Conservation (phyloP, 257 asterid genomes). For the Lavandula angustifolia region DNA sequence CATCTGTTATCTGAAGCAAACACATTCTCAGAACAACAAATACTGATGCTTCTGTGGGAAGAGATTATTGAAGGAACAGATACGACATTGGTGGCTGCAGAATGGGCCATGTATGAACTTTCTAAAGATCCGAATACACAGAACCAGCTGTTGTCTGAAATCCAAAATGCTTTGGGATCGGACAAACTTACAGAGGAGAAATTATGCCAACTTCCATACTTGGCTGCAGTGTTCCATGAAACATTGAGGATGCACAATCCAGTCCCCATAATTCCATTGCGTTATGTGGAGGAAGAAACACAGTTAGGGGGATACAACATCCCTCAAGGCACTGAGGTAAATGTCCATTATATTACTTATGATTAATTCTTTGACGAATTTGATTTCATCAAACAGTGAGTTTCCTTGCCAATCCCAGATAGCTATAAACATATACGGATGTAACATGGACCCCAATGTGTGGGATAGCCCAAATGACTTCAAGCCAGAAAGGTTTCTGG, state of each 20-base stretch:
- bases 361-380: not conserved
- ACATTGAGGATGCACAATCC: slow-evolving; percentile 78
- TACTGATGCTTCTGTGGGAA: slow-evolving; percentile 80
- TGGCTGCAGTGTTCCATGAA: slow-evolving; percentile 86
- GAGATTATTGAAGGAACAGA: slow-evolving; percentile 82
- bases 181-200: slow-evolving; percentile 64
- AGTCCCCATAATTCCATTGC: slow-evolving; percentile 69
- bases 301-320: slow-evolving; percentile 75
- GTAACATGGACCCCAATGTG: slow-evolving; percentile 72
- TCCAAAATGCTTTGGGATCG: slow-evolving; percentile 58
- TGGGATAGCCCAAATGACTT: slow-evolving; percentile 78
- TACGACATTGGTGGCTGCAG: slow-evolving; percentile 65
- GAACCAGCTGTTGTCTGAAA: slow-evolving; percentile 51
- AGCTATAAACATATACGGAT: slow-evolving; percentile 77
- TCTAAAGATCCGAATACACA: slow-evolving; percentile 67
- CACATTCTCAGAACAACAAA: slow-evolving; percentile 61
- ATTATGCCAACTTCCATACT: slow-evolving; percentile 66
- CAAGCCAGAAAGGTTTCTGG: slow-evolving; percentile 75
- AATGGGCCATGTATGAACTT: slow-evolving; percentile 95
- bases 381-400: not conserved
- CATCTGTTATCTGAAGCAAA: slow-evolving; percentile 61
- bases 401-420: slow-evolving; percentile 54
- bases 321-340: slow-evolving; percentile 74
- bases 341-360: not conserved
- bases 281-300: slow-evolving; percentile 77